phyloP scores from a whole-genome alignment of 2,329 filamentous ascomycete species.

The Arthrobotrys megalospora region DNA sequence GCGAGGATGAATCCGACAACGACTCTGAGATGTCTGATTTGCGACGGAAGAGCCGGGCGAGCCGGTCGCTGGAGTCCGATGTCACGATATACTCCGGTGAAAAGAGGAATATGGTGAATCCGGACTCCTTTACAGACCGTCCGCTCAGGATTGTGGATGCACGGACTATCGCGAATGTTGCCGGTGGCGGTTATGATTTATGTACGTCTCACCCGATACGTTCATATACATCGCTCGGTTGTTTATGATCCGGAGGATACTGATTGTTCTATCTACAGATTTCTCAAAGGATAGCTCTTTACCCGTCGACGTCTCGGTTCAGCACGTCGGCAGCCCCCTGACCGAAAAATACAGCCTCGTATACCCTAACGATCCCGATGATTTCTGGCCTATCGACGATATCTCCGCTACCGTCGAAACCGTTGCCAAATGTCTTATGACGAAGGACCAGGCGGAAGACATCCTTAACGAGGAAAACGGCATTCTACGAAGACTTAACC shows the following conservation, averaged over 20 bases:
- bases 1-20: slow-evolving; percentile 64
- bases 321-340: slow-evolving; percentile 83
- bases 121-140: slow-evolving; percentile 69
- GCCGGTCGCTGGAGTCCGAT: slow-evolving; percentile 64
- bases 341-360: slow-evolving; percentile 84
- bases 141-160: slow-evolving; percentile 71
- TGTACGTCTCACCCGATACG: slow-evolving; percentile 57
- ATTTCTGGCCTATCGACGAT: slow-evolving; percentile 79
- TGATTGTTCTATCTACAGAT: slow-evolving; percentile 54
- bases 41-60: slow-evolving; percentile 61
- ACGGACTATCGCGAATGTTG: slow-evolving; percentile 69
- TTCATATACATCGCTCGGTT: background rate
- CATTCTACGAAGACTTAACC: slow-evolving; percentile 81
- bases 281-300: slow-evolving; percentile 71
- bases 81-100: slow-evolving; percentile 68
- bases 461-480: slow-evolving; percentile 71
- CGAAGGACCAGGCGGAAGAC: slow-evolving; percentile 72
- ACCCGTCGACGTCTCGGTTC: slow-evolving; percentile 75
- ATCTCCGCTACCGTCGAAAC: slow-evolving; percentile 83
- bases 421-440: slow-evolving; percentile 74
- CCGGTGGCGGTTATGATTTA: slow-evolving; percentile 67
- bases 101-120: slow-evolving; percentile 68
- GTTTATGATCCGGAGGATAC: background rate
- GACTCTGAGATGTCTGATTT: slow-evolving; percentile 58
- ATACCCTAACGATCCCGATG: slow-evolving; percentile 82